Conservation (phyloP, 2,329 filamentous ascomycete species). For the Cordyceps militaris region DNA sequence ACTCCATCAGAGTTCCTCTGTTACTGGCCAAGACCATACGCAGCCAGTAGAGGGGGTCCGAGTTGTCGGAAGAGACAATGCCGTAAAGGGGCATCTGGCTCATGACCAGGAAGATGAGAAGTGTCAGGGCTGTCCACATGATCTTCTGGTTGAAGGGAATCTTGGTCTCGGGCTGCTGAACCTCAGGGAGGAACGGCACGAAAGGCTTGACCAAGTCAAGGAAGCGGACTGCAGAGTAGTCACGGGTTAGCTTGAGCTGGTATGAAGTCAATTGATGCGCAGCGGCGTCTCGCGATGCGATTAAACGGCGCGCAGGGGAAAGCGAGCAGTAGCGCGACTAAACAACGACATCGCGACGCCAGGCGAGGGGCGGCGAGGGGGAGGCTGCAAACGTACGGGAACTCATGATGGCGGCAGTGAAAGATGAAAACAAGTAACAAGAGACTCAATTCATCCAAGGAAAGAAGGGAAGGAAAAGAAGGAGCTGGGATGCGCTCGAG, state of each 20-base stretch:
- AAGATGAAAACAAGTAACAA: conserved; percentile 24
- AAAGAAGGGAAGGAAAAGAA: conserved; percentile 27
- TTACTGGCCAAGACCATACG: conserved; percentile 99
- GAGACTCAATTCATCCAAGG: conserved; percentile 35
- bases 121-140: conserved; percentile 90
- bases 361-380: neutral
- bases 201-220: conserved; percentile 99
- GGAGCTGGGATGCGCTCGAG: conserved; percentile 33
- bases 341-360: neutral
- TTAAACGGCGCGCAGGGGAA: conserved; percentile 17
- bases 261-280: conserved; percentile 14
- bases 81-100: conserved; percentile 99
- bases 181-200: conserved; percentile 98
- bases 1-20: conserved; percentile 88
- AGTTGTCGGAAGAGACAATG: conserved; percentile 97
- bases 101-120: conserved; percentile 99
- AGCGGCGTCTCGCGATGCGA: conserved; percentile 20
- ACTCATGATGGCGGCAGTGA: conserved; percentile 42
- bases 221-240: conserved; percentile 69
- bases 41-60: conserved; percentile 98
- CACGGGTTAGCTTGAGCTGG: conserved; percentile 22
- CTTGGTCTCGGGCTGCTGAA: conserved; percentile 97
- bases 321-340: conserved; percentile 8
- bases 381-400: conserved; percentile 38
- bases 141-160: conserved; percentile 97